Base-by-base conservation (phyloP, 345 rosid species). In the Populus davidiana region DNA sequence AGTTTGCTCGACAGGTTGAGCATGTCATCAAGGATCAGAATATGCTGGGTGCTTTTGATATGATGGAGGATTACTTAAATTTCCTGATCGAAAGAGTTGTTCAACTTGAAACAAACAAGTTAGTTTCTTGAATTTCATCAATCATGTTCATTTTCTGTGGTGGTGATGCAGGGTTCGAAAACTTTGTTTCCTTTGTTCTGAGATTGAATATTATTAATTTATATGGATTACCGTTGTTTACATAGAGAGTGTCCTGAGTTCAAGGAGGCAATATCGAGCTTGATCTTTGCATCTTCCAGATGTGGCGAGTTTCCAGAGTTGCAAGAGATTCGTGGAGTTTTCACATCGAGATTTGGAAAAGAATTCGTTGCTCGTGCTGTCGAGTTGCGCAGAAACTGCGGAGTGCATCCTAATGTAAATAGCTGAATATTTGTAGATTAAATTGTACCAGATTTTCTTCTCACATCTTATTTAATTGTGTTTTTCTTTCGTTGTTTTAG, bases 221-320 rank as follows among this genome's bases (percentile, higher is more conserved):
- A 8, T 4, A 6, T 16, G 52, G 21, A 38, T 2, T 56, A 41
- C n/a, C 10, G 74, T 67, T 47, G 70, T 16, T 16, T 77, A 69
- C 64, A 56, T 77, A 89, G 97, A 77, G 91, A 36, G 18, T 96
- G 99, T 36, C 98, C 98, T 33, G 87, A 96, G 81, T 80, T 93
- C 80, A 80, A 82, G 44, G 99, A 93, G 87, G 90, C 97, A 49
- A 80, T 90, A 25, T 88, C 97, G 4, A 84, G 90, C 38, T 86
- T 96, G 89, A 78, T 90, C 47, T 93, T 80, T 62, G 95, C 92
- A 2, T 90, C 99, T 38, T 87, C 95, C 0, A 89, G 98, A 70
- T 89, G 94, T 14, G 97, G 99, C 1, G 99, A 96, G 2, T 91
- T 93, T 74, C 98, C 98, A 8, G 98, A 96, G 88, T 92, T 96